A percentile compares a stretch with the other conserved stretches of the same genome.
Conservation (phyloP, 257 asterid species). For the Plectranthus barbatus region DNA sequence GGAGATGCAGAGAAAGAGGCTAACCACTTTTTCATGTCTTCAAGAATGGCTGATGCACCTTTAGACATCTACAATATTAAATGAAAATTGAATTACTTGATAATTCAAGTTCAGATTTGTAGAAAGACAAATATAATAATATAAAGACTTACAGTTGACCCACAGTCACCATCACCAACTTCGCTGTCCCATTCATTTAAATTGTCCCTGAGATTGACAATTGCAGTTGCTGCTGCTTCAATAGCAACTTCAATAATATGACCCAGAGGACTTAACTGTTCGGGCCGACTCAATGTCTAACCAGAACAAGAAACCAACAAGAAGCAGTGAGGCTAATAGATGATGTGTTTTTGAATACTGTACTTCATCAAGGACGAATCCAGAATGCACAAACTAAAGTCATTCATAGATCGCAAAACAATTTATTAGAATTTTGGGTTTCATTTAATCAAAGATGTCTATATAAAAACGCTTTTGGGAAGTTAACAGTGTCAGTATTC, state of each 20-base stretch:
- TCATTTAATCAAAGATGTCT: neutral
- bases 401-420: neutral
- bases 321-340: slow-evolving; percentile 9
- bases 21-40: slow-evolving; percentile 74
- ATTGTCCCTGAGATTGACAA: slow-evolving; percentile 53
- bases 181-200: slow-evolving; percentile 93
- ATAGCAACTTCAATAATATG: slow-evolving; percentile 72
- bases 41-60: slow-evolving; percentile 90
- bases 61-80: slow-evolving; percentile 56
- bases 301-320: slow-evolving; percentile 23
- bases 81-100: slow-evolving; percentile 2
- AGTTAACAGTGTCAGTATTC: neutral
- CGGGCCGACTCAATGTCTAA: slow-evolving; percentile 61
- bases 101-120: slow-evolving; percentile 4
- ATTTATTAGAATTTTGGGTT: neutral
- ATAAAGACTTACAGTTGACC: slow-evolving; percentile 72
- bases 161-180: slow-evolving; percentile 99
- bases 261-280: slow-evolving; percentile 53
- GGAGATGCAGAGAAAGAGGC: slow-evolving; percentile 16
- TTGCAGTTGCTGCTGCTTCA: slow-evolving; percentile 78
- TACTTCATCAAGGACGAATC: slow-evolving; percentile 11
- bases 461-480: neutral
- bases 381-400: slow-evolving; percentile 1
- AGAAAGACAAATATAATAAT: slow-evolving; percentile 5
- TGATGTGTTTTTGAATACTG: neutral